Base-by-base conservation (phyloP, 2,329 filamentous ascomycete species). In the Dothideomycetes sp. region DNA sequence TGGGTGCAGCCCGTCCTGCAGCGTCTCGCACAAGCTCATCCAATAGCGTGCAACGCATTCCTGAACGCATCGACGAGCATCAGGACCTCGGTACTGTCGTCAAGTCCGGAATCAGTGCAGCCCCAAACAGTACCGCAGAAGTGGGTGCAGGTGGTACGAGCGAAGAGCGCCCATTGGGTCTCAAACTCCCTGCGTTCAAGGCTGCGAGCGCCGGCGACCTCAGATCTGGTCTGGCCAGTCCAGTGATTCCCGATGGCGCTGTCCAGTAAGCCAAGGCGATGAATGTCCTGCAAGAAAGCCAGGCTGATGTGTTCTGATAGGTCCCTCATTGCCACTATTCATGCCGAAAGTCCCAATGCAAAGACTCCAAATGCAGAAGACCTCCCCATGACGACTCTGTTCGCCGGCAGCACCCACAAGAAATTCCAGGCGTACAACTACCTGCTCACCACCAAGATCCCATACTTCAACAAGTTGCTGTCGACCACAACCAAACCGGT, bases 391-490 rank as follows among this genome's bases (percentile, higher is more conserved):
- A 43, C 45, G 10, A 47, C 44, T 18, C 41, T 58, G 41, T 48
- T 47, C 45, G 53, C 49, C 24, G 56, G 56, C 31, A 37, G 43
- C 12, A 48, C 47, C 25, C 45, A 49, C 34, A 57, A 56, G 40
- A 28, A 41, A 18, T 55, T 56, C 47, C 35, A 45, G 17, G 43
- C 57, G 19, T 46, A 53, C 43, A 51, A 47, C 28, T 43, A 47
- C 20, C 36, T 49, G 10, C 51, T 59, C 18, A 49, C 41, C 13
- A 43, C 28, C 15, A 51, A 49, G 24, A 52, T 51, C 4, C 49
- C 54, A 4, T 57, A 51, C 49, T 58, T 58, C 48, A 44, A 48
- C 33, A 42, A 48, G 20, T 36, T 54, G 10, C 43, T 52, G 17
- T 40, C 44, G 5, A 44, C 46, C 20, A 48, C 45, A 8, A 35